Base-by-base conservation (phyloP, 2,329 filamentous ascomycete genomes). In the Penicillium palitans region DNA sequence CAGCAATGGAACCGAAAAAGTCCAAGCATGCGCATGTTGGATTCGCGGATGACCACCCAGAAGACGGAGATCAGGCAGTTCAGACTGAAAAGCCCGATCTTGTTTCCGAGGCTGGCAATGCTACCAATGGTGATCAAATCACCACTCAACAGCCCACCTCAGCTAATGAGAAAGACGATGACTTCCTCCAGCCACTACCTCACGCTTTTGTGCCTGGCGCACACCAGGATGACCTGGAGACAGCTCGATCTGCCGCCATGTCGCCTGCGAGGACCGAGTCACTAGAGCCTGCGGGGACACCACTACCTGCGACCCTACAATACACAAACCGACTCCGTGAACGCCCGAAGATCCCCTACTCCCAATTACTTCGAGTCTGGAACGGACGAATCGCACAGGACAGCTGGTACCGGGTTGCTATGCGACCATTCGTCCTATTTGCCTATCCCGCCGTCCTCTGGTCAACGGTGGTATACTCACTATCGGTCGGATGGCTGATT, bases 401-500 rank as follows among this genome's bases (percentile, higher is more conserved):
- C 68, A 88, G 81, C 10, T 98, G 93, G 92, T 74, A 88, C 71
- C 88, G 87, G 60, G 91, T 91, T 19, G 88, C 89, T 55, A 44
- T 89, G 6, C 84, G 93, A 1, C 95, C 93, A 0, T 91, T 98
- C 61, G 86, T 97, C 47, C 83, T 98, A 1, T 96, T 88, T 67
- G 85, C 88, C 1, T 97, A 98, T 69, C 95, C 95, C 0, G 85
- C 90, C 0, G 90, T 98, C 1, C 83, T 97, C 9, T 98, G 93
- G 93, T 93, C 90, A 6, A 80, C 91, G 0, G 80, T 90, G 0
- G 86, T 96, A 4, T 98, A 98, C 72, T 81, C 92, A 0, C 88
- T 95, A 66, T 95, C 92, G 0, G 85, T 98, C 7, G 93, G 93
- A 39, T 98, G 93, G 95, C 83, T 98, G 29, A 97, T 98, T 64